Base-by-base conservation (phyloP, 192 early-diverging fungal genomes). In the Linnemannia elongata region DNA sequence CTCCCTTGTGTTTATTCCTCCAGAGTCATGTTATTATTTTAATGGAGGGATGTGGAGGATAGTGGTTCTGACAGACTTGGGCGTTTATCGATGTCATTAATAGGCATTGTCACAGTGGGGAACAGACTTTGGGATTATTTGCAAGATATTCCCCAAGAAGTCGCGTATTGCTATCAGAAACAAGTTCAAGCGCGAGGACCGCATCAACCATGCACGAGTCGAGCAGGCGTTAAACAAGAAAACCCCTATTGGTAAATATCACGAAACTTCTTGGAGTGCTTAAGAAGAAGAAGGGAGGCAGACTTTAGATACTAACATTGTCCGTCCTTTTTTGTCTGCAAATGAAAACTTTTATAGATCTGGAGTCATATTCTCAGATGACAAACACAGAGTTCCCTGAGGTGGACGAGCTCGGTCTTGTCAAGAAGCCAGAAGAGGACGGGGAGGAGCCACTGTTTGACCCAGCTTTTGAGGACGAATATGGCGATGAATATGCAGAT, bases 71-170 rank as follows among this genome's bases (percentile, higher is more conserved):
- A 39, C 3, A 41, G 13, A 1, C 6, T 69, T 33, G 20, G 24
- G 1, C 1, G 6, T 72, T 74, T 77, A 35, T 78, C 17, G 38
- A 27, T 68, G 54, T 39, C 15, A 30, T 41, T 36, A 20, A 47
- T 75, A 90, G 89, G 87, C 82, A 20, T 47, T 90, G 6, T 80
- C 89, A 39, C 86, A 83, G 74, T 90, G 89, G 89, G 89, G 89
- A n/a, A 90, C 89, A 20, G 89, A 90, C 70, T 90, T 90, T 73
- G 87, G 83, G 6, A 90, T 90, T 35, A 90, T 90, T 20, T 81
- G 77, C 20, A 77, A 76, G 75, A 33, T 83, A 42, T 90, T 90
- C 66, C 74, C 76, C 20, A 75, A 52, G 36, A 89, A 89, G 54
- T 82, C 82, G 12, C 82, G 89, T n/a, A 73, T 81, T 10, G 83